Percentiles rank a stretch among this genome's conserved stretches.
Conservation (phyloP, 2,329 filamentous ascomycete genomes). For the Aspergillus sp. region DNA sequence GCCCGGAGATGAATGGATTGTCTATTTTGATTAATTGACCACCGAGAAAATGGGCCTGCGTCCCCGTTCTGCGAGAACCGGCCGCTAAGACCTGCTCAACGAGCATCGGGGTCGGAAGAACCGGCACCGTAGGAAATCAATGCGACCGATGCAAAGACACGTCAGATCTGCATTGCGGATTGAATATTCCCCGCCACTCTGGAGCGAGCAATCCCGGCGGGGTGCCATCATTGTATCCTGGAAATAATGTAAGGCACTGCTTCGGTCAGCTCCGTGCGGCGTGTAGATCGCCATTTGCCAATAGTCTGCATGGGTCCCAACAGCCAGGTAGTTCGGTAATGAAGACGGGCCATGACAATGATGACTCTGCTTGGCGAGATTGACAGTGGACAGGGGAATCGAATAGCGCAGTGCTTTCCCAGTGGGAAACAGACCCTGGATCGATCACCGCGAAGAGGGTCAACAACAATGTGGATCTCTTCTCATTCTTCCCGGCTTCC, state of each 20-base stretch:
- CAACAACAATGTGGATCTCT: background rate
- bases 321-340: background rate
- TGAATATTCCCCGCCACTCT: background rate
- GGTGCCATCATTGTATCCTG: background rate
- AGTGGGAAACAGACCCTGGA: background rate
- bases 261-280: background rate
- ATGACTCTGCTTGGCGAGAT: no score
- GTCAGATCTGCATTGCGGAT: conserved; percentile 1
- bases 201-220: background rate
- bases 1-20: no score
- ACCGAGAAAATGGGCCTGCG: no score
- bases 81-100: background rate
- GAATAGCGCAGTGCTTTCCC: background rate
- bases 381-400: no score
- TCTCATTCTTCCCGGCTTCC: no score
- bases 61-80: no score
- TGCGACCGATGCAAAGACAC: background rate
- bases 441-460: background rate
- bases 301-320: background rate
- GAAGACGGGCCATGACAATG: background rate
- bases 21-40: no score
- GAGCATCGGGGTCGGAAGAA: background rate
- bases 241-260: background rate
- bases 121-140: background rate
- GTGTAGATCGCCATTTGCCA: background rate